phyloP scores from a whole-genome alignment of 164 flowering plant genomes.

The Piper longum region DNA sequence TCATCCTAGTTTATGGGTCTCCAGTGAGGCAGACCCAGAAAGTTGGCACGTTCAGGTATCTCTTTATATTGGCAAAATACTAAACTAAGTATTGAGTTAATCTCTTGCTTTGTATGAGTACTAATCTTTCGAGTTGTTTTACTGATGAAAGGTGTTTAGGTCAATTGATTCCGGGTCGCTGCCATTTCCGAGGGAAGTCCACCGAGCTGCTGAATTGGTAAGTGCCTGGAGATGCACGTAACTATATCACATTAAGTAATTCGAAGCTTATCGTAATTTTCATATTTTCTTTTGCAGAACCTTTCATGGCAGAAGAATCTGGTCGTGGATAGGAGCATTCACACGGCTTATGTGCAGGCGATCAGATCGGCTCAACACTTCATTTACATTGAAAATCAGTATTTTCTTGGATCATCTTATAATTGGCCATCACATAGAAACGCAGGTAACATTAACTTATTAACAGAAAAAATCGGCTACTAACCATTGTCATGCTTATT shows the following conservation, averaged over 20 bases:
- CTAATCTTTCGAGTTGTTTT: no score
- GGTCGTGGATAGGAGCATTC: constrained; percentile 71
- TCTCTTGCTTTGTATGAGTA: no score
- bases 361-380: constrained; percentile 74
- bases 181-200: not conserved
- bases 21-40: constrained; percentile 46
- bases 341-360: constrained; percentile 69
- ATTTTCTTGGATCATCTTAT: constrained; percentile 58
- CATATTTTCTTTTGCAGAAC: constrained; percentile 33
- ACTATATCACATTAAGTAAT: no score
- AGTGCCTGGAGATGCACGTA: not conserved
- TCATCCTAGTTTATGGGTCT: constrained; percentile 33
- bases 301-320: constrained; percentile 40
- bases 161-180: not conserved
- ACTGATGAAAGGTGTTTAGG: not conserved
- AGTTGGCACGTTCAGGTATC: constrained; percentile 82
- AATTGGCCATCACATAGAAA: constrained; percentile 65
- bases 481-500: not conserved
- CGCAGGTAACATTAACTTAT: constrained; percentile 35
- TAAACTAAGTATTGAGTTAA: no score
- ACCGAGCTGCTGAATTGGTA: not conserved
- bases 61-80: no score
- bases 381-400: constrained; percentile 70
- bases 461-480: not conserved
- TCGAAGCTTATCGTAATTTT: not conserved